phyloP scores from a whole-genome alignment of 2,329 filamentous ascomycete genomes.

The Aureobasidium sp. region DNA sequence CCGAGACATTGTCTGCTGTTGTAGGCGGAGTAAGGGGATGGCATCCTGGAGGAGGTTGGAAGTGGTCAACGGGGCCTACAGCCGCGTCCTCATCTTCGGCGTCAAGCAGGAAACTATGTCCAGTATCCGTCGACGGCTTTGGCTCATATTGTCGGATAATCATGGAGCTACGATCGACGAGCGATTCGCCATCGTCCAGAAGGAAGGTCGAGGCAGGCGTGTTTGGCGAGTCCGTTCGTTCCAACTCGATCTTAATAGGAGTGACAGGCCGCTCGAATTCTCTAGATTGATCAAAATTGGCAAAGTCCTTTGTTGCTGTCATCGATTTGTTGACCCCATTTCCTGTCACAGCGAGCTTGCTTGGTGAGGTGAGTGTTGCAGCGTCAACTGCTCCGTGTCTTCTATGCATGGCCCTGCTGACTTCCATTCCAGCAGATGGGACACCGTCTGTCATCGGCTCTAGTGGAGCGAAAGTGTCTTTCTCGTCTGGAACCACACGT shows the following conservation, averaged over 20 bases:
- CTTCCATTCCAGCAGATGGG: not conserved
- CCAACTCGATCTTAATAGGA: not conserved
- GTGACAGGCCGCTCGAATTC: not conserved
- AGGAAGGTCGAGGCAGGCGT: slow-evolving; percentile 39
- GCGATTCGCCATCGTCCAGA: slow-evolving; percentile 47
- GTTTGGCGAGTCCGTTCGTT: not conserved
- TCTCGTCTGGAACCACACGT: not conserved
- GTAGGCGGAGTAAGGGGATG: slow-evolving; percentile 39
- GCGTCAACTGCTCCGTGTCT: not conserved
- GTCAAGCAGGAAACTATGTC: slow-evolving; percentile 45
- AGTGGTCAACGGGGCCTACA: slow-evolving; percentile 22
- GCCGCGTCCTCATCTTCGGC: slow-evolving; percentile 34
- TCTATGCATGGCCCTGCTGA: not conserved
- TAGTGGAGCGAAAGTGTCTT: not conserved
- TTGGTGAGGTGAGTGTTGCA: not conserved
- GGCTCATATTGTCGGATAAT: slow-evolving; percentile 17
- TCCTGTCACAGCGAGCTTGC: not conserved
- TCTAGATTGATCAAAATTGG: not conserved
- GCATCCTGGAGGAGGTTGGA: slow-evolving; percentile 26
- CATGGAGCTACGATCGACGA: slow-evolving; percentile 46
- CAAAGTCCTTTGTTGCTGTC: slow-evolving; percentile 8
- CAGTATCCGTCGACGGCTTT: slow-evolving; percentile 22
- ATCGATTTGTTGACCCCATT: not conserved
- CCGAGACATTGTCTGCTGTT: slow-evolving; percentile 26
- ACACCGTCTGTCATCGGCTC: no score